Conservation (phyloP, 129 eudicot genomes). For the Solidago caesia region DNA sequence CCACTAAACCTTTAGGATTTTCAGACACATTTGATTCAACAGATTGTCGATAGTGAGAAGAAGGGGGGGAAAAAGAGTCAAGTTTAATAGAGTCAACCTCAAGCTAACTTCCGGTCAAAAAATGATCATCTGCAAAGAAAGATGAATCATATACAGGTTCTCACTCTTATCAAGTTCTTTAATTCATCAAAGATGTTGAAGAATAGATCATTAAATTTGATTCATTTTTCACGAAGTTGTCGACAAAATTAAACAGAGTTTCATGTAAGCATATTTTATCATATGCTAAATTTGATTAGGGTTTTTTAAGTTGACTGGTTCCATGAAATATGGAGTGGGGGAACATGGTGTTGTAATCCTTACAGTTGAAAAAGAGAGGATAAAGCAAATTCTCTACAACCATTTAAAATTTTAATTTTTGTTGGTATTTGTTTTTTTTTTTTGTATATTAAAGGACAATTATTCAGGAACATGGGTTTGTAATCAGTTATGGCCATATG, state of each 20-base stretch:
- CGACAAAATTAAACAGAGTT: not conserved
- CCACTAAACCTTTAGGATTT: conserved; percentile 5
- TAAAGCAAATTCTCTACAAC: conserved; percentile 7
- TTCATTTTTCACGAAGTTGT: not conserved
- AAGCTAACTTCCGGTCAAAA: not conserved
- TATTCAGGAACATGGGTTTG: conserved; percentile 9
- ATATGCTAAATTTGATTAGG: conserved; percentile 10
- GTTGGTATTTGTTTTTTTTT: not conserved
- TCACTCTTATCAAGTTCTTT: not conserved
- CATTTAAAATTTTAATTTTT: not conserved
- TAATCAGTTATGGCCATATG: not conserved
- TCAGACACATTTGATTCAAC: conserved; percentile 15
- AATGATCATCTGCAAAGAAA: conserved; percentile 2
- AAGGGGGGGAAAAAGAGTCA: not conserved
- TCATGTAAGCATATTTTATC: not conserved
- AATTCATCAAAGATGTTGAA: not conserved
- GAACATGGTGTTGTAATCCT: conserved; percentile 7
- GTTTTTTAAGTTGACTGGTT: not conserved
- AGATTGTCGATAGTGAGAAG: conserved; percentile 1
- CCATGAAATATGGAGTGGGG: conserved; percentile 21
- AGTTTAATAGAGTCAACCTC: not conserved
- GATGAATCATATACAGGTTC: conserved; percentile 2
- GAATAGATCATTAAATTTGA: not conserved
- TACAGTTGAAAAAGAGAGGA: conserved; percentile 10
- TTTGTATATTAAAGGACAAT: conserved; percentile 9